Evolutionary conservation across 768 basidiomycete species (phyloP).

Genomic region (Trametes coccinea): DNA sequence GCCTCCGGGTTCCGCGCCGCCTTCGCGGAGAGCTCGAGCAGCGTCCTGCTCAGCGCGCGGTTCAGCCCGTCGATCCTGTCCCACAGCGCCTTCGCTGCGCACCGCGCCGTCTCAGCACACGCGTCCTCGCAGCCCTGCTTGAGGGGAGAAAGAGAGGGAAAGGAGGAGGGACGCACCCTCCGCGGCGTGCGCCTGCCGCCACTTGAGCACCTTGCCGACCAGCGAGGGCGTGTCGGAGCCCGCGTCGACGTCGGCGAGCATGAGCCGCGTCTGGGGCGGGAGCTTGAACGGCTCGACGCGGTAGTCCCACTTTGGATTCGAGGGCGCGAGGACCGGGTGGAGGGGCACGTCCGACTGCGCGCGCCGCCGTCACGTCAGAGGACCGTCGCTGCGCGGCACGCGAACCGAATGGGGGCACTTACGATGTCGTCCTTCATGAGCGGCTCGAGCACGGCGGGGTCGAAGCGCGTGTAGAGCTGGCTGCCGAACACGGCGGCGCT

Average conservation of each 20-base stretch:
- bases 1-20: conserved; percentile 46
- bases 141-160: background rate
- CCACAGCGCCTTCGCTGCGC: conserved; percentile 65
- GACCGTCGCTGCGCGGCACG: background rate
- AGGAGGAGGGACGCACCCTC: conserved; percentile 44
- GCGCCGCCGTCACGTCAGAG: background rate
- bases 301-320: conserved; percentile 76
- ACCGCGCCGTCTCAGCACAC: too few species aligned
- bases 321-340: conserved; percentile 56
- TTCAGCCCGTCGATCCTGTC: conserved; percentile 62
- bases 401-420: conserved; percentile 22
- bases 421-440: conserved; percentile 62
- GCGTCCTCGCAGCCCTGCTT: too few species aligned
- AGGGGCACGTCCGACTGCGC: conserved; percentile 34
- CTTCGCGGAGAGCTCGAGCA: conserved; percentile 52
- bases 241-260: conserved; percentile 94
- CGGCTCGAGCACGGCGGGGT: conserved; percentile 63
- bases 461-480: conserved; percentile 89
- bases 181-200: conserved; percentile 68
- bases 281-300: conserved; percentile 69
- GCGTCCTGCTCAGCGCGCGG: conserved; percentile 52
- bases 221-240: conserved; percentile 96
- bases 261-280: conserved; percentile 78
- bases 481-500: conserved; percentile 93
- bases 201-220: conserved; percentile 87